Evolutionary conservation across 1,139 yeast species (phyloP), one percentile per base, ranked within the genome.

Genomic region (Suhomyces panamericanus): DNA sequence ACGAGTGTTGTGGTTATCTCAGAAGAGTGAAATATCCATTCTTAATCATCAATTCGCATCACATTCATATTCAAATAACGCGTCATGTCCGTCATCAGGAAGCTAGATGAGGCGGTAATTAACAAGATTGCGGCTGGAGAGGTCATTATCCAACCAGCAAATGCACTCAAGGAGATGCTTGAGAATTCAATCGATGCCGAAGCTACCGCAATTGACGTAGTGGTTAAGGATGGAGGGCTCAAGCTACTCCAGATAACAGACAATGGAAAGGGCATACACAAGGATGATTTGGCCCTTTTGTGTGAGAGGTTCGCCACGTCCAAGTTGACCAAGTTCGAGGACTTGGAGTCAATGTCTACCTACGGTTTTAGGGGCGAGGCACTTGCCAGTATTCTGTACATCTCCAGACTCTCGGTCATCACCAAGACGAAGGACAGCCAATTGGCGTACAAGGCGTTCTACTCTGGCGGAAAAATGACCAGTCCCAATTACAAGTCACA

Each of bases 41-140:
- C 24, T 20, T 20, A 20, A 20, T 20, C 24, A 20, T 20, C 24
- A 20, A 20, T 9, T 15, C 41, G 41, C 31, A 39, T 20, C 33
- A 11, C 29, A n/a, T 12, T 34, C 13, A 13, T 13, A 9, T 12
- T n/a, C 20, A 12, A 13, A 14, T 4, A 17, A 28, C 39, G 35
- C 41, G 31, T 11, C 36, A 43, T 37, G 41, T 3, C 53, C 10
- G 29, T 47, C n/a, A 69, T 68, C 35, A 59, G 69, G 56, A 73
- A 78, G 41, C 74, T 89, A 11, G 90, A 84, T 32, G 68, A 68
- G 24, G 59, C 78, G 4, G 98, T 91, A 29, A 87, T 95, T 42
- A 91, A 89, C 62, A 78, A 85, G 49, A 93, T 95, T 26, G 99
- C 99, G 0, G 99, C 99, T 1, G 99, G 99, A 0, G 99, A 95